Evolutionary conservation across 1,284 basidiomycete species (phyloP), one percentile per base, ranked within the genome.

Genomic region (Ganoderma resinaceum): DNA sequence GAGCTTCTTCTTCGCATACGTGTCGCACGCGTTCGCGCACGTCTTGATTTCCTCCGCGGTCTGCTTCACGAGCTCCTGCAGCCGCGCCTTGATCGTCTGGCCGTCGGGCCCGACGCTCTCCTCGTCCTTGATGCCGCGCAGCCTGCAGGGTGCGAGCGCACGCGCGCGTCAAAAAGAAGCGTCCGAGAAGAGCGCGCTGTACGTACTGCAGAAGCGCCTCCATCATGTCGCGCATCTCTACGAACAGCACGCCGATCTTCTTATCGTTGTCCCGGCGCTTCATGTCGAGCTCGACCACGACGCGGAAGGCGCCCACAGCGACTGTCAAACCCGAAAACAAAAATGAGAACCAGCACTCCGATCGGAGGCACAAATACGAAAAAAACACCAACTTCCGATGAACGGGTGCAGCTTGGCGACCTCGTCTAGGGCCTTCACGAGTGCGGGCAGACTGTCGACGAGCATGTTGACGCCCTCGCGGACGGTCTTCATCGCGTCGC

Each of bases 171-270:
- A 16, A 20, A 61, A 20, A 18, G 0, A 4, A 35, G 12, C 74
- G 1, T 40, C 20, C 59, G 14, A 14, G n/a, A n/a, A 8, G 9
- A n/a, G 43, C 1, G 16, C 12, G 1, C 16, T 31, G 38, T 20
- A 76, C 83, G 5, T 62, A 85, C 85, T 81, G 78, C 18, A 84
- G 77, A 35, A 86, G 76, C 0, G 78, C 77, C 9, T 74, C 74
- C 80, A 86, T 83, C 80, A 84, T 82, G 53, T 83, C 80, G 68
- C 80, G 81, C 83, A 86, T 86, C 72, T 82, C 77, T 12, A 81
- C 67, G 61, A 82, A 82, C 9, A 87, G 73, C 0, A 79, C 77
- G 1, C 79, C 63, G 5, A 86, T 80, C 63, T 83, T 84, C 66
- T 76, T 77, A 67, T 86, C 82, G 62, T 86, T 86, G 16, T 83